phyloP scores from a whole-genome alignment of 495 filamentous ascomycete species.

The Tuber magnatum region DNA sequence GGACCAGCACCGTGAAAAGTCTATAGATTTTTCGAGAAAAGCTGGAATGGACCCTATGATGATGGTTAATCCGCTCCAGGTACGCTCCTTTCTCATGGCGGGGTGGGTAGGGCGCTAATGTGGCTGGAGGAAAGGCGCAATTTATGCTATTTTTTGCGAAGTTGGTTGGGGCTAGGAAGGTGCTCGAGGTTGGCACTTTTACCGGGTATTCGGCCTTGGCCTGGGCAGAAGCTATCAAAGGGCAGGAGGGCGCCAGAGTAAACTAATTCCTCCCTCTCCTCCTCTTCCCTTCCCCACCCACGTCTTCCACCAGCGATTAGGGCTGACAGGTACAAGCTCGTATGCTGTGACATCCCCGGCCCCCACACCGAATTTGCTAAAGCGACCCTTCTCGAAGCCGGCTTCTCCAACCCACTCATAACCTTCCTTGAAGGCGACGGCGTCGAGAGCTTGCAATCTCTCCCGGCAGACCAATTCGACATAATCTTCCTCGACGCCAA shows the following conservation, averaged over 20 bases:
- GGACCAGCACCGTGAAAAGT: constrained; percentile 28
- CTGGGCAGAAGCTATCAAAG: constrained; percentile 40
- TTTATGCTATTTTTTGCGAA: constrained; percentile 35
- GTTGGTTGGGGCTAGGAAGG: constrained; percentile 24
- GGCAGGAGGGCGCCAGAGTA: constrained; percentile 27
- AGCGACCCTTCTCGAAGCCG: constrained; percentile 27
- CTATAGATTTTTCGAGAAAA: constrained; percentile 18
- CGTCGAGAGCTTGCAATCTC: constrained; percentile 18
- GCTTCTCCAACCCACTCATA: constrained; percentile 21
- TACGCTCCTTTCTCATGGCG: constrained; percentile 7
- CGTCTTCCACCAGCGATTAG: neutral
- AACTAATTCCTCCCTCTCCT: neutral
- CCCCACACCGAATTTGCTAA: constrained; percentile 29
- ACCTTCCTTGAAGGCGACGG: constrained; percentile 36
- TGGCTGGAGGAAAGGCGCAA: constrained; percentile 25
- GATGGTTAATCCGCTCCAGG: constrained; percentile 35
- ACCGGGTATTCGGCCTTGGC: constrained; percentile 43
- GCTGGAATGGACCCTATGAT: constrained; percentile 14
- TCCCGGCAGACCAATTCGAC: constrained; percentile 37
- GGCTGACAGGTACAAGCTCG: constrained; percentile 19
- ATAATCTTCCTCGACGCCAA: constrained; percentile 42
- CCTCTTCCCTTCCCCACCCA: neutral
- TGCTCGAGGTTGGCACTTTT: constrained; percentile 43
- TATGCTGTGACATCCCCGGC: constrained; percentile 38
- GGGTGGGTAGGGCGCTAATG: neutral